Base-by-base conservation (phyloP, 1,284 basidiomycete species). In the Hemileia vastatrix region DNA sequence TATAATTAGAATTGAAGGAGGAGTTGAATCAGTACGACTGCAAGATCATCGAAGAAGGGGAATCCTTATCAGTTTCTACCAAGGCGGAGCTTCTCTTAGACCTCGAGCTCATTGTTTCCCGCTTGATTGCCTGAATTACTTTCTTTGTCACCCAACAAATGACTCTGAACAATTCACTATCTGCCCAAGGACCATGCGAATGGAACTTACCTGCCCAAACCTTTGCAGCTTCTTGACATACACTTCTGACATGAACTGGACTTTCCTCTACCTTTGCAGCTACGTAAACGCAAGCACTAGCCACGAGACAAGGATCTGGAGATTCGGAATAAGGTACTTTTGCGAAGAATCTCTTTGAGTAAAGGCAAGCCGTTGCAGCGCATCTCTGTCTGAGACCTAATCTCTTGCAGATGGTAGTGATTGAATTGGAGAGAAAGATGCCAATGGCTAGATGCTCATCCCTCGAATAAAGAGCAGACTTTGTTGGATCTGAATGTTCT, bases 231-330 rank as follows among this genome's bases (percentile, higher is more conserved):
- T 74, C 68, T 1, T 64, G 54, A 18, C 71, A 57, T 18, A 67
- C 64, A 9, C 64, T 63, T 44, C 68, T 68, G 59, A 75, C 70
- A 54, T 74, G 73, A 27, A 75, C 68, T 1, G 73, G 72, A 15
- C 67, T 67, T 43, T 75, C 73, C 44, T 75, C 73, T 2, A 72
- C 72, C 58, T 75, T 75, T 54, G 71, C 67, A 0, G 73, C 69
- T 0, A 75, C 68, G 45, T 75, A 75, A 33, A 75, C 66, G 62
- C 72, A 74, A 0, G 71, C 67, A 1, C 71, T 71, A 8, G 65
- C 64, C n/a, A 74, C 71, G 9, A 75, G 56, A 53, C 68, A 68
- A 0, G 68, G 70, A 53, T 75, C 73, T 40, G 36, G 36, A 6
- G 72, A 62, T 2, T 70, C 66, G 2, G 54, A 63, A 58, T 69